Base-by-base conservation (phyloP, 2,329 filamentous ascomycete genomes). In the Talaromyces funiculosus region DNA sequence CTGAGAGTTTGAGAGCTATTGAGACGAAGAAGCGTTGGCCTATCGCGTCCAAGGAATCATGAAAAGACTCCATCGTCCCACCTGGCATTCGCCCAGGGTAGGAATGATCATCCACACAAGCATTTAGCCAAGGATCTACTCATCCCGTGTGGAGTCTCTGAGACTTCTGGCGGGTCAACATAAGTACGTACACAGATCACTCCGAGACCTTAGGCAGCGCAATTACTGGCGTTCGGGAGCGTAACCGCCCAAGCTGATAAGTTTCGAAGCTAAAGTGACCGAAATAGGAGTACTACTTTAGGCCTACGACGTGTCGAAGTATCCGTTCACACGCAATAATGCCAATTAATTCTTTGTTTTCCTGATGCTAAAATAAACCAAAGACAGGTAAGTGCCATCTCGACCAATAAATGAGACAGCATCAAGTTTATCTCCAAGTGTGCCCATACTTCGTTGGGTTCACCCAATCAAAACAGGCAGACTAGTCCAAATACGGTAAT, bases 91-190 rank as follows among this genome's bases (percentile, higher is more conserved):
- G 4, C 47, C 24, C 12, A 51, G 47, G n/a, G 31, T n/a, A 51
- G 47, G 24, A 51, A 51, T 20, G 47, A 51, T 51, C n/a, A 31
- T 51, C 47, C 47, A 51, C 18, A 51, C 47, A 51, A 51, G 47
- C 47, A 33, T 51, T 51, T 22, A n/a, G n/a, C 22, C 47, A 51
- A 51, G 47, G 47, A 51, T 51, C 47, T 51, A 51, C 47, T 51
- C 47, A n/a, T 33, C 45, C 47, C 47, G 47, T 31, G 47, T 35
- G 47, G 47, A 26, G 47, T 35, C n/a, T n/a, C n/a, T n/a, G n/a
- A n/a, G n/a, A n/a, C n/a, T n/a, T n/a, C n/a, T n/a, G n/a, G n/a
- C n/a, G n/a, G n/a, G n/a, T n/a, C n/a, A n/a, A n/a, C n/a, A n/a
- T n/a, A 26, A 12, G 18, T 31, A 9, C 29, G 29, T 14, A 51